Evolutionary conservation across 2,329 filamentous ascomycete genomes (phyloP), one percentile per base, ranked within the genome.

Genomic region (Gnomoniopsis sp.): DNA sequence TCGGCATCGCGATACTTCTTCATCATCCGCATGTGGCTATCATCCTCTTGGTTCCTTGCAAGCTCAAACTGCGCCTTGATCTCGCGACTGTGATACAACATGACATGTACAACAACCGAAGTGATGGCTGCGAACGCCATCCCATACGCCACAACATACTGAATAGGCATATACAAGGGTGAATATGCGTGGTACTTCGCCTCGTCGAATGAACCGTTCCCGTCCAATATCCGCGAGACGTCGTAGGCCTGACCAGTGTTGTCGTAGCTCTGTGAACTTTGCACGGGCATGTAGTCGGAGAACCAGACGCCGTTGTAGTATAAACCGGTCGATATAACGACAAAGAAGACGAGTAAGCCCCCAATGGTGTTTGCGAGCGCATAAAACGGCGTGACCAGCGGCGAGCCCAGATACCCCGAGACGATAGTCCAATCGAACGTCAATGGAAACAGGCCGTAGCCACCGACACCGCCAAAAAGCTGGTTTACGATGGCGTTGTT

Each of bases 91-190:
- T 85, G 79, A 67, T 85, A 86, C 15, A 85, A 69, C 2, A 66
- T 69, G 47, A 83, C 81, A 58, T 86, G 83, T 8, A 84, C 76
- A 46, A 86, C 70, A 58, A 85, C 84, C 11, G 85, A 82, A 0
- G 84, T 79, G 30, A 89, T 79, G 22, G 86, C 83, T n/a, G 87
- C 87, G 67, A 89, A 89, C 0, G 83, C 84, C 12, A 89, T 73
- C 1, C 86, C 86, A 65, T 89, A 85, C 8, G 77, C 74, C 41
- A 85, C 69, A 2, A 80, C 79, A 60, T 84, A 89, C 60, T 87
- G 86, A 0, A 85, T 80, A 2, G 84, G 79, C 21, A 89, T 74
- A 66, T 83, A 89, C 3, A 88, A 77, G 1, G 87, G 87, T 21
- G 86, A 89, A 69, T 89, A 89, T 22, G 75, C 74, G 62, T 80